Evolutionary conservation across 208 protist genomes (phyloP).

Genomic region (Leishmania tarentolae): DNA sequence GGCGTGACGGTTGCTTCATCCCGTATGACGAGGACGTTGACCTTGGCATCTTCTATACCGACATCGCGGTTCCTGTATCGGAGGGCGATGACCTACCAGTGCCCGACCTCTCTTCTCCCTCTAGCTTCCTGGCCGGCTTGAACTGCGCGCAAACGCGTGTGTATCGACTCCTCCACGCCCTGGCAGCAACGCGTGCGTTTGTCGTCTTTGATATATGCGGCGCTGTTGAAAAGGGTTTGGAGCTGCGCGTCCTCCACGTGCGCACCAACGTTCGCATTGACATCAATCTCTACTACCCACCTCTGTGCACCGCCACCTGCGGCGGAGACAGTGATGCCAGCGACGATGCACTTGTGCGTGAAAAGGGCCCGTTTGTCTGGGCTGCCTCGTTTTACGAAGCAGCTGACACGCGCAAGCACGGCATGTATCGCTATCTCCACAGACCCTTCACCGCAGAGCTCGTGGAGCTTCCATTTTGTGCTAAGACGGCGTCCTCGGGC

Average conservation of each 20-base stretch:
- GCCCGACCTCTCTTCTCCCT: background rate
- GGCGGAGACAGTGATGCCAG: background rate
- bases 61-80: conserved; percentile 7
- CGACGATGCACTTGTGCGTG: conserved; percentile 33
- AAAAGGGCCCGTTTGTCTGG: conserved; percentile 72
- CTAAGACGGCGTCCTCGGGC: background rate
- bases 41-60: conserved; percentile 74
- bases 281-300: conserved; percentile 87
- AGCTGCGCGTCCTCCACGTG: conserved; percentile 77
- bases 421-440: conserved; percentile 89
- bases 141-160: conserved; percentile 23
- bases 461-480: conserved; percentile 48
- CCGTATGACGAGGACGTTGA: conserved; percentile 89
- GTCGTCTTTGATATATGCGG: conserved; percentile 82
- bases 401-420: conserved; percentile 43
- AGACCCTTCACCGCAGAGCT: conserved; percentile 46
- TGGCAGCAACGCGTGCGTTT: conserved; percentile 40
- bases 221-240: conserved; percentile 62
- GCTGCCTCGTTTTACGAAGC: conserved; percentile 77
- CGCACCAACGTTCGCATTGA: conserved; percentile 68
- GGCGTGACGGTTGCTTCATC: conserved; percentile 86
- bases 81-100: background rate
- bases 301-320: conserved; percentile 13
- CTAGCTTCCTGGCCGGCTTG: background rate
- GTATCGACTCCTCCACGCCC: conserved; percentile 31